Evolutionary conservation across 192 early-diverging fungal genomes (phyloP).

Genomic region (Gigaspora rosea): DNA sequence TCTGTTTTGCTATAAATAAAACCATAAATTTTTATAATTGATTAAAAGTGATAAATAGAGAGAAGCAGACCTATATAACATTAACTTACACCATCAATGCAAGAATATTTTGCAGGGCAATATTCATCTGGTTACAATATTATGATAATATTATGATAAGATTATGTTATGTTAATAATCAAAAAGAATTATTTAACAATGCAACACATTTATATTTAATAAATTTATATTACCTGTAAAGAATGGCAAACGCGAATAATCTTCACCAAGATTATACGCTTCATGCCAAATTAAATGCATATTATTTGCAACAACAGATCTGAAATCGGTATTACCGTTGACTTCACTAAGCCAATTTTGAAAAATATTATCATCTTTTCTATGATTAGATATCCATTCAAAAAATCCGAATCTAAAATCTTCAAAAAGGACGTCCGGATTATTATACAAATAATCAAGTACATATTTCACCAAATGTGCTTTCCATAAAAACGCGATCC

Average conservation of each 20-base stretch:
- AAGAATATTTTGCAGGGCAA: neutral
- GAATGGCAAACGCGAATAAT: slow-evolving; percentile 4
- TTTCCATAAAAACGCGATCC: neutral
- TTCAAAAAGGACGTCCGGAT: neutral
- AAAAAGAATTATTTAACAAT: no score
- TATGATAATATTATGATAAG: neutral
- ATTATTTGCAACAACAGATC: slow-evolving; percentile 5
- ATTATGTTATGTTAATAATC: neutral
- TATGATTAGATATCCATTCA: neutral
- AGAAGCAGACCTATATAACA: neutral
- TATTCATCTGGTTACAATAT: neutral
- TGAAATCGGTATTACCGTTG: slow-evolving; percentile 7
- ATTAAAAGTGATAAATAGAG: neutral
- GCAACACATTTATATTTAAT: no score
- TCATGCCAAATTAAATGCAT: slow-evolving; percentile 11
- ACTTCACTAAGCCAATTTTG: slow-evolving; percentile 12
- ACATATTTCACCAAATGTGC: neutral
- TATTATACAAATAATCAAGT: neutral
- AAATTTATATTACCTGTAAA: slow-evolving; percentile 3
- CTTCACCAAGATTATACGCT: slow-evolving; percentile 8
- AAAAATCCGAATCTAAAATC: neutral
- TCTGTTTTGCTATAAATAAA: neutral
- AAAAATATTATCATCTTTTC: neutral
- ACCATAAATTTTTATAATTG: neutral
- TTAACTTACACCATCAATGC: neutral